Conservation (phyloP, 768 basidiomycete genomes). For the Baorangia bicolor region DNA sequence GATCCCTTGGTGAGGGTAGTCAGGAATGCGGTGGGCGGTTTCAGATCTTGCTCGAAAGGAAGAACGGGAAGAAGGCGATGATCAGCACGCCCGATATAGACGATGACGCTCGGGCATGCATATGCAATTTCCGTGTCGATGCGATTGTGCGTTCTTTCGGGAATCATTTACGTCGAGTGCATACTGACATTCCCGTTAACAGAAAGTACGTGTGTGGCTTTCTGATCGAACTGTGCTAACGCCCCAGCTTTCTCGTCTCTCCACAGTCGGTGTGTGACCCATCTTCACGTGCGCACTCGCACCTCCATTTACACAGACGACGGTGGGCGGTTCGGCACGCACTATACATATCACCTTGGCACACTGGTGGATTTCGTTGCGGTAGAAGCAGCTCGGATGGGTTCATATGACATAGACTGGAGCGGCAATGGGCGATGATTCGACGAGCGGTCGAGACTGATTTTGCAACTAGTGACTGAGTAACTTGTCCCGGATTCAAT, state of each 20-base stretch:
- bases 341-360: not conserved
- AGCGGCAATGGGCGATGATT: no score
- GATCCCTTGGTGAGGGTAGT: not conserved
- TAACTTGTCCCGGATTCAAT: no score
- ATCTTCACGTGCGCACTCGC: not conserved
- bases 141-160: slow-evolving; percentile 12
- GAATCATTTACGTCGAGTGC: not conserved
- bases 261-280: slow-evolving; percentile 12
- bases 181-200: not conserved
- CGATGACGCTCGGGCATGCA: slow-evolving; percentile 21
- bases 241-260: not conserved
- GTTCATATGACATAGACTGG: no score
- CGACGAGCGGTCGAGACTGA: no score
- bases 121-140: slow-evolving; percentile 27
- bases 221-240: not conserved
- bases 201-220: slow-evolving; percentile 19
- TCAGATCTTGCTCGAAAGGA: slow-evolving; percentile 24
- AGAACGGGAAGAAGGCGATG: slow-evolving; percentile 5
- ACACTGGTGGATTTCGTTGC: not conserved
- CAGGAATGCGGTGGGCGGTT: slow-evolving; percentile 23
- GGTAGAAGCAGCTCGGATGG: no score
- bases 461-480: no score
- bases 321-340: not conserved
- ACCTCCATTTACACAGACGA: not conserved
- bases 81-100: slow-evolving; percentile 7